phyloP scores from a whole-genome alignment of 2,329 filamentous ascomycete genomes.

The Phyllosticta paracitricarpa region DNA sequence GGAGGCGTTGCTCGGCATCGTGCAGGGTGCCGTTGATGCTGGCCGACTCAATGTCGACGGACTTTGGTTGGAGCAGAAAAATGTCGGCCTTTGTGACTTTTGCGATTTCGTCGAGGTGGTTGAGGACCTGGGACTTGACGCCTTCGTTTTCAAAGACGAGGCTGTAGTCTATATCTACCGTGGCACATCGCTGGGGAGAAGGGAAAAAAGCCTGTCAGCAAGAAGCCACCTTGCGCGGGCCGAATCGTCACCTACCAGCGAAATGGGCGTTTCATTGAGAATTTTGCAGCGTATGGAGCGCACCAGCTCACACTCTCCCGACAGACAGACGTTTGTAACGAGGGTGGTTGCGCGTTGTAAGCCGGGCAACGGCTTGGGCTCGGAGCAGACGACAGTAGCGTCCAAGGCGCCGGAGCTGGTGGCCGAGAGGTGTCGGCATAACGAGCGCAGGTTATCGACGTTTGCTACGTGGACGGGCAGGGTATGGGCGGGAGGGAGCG shows the following conservation, averaged over 20 bases:
- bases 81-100: constrained; percentile 90
- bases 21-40: constrained; percentile 69
- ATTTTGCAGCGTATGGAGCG: constrained; percentile 84
- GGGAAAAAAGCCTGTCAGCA: constrained; percentile 19
- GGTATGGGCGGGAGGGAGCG: constrained; percentile 63
- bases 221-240: not conserved
- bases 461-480: constrained; percentile 88
- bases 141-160: constrained; percentile 71
- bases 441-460: constrained; percentile 63
- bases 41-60: constrained; percentile 67
- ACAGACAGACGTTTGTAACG: constrained; percentile 79
- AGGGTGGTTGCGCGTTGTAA: constrained; percentile 41
- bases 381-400: constrained; percentile 73
- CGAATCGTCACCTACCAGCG: constrained; percentile 50
- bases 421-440: constrained; percentile 75
- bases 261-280: constrained; percentile 82
- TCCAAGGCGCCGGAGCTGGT: constrained; percentile 55
- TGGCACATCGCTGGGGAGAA: constrained; percentile 65
- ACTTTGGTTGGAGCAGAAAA: constrained; percentile 85
- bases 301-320: constrained; percentile 76
- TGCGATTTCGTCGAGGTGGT: constrained; percentile 79
- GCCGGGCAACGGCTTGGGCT: constrained; percentile 53
- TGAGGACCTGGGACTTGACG: constrained; percentile 65
- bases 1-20: constrained; percentile 79
- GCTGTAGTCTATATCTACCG: constrained; percentile 85